Conservation (phyloP, 331 rosid genomes). For the Erythrophleum ivorense region DNA sequence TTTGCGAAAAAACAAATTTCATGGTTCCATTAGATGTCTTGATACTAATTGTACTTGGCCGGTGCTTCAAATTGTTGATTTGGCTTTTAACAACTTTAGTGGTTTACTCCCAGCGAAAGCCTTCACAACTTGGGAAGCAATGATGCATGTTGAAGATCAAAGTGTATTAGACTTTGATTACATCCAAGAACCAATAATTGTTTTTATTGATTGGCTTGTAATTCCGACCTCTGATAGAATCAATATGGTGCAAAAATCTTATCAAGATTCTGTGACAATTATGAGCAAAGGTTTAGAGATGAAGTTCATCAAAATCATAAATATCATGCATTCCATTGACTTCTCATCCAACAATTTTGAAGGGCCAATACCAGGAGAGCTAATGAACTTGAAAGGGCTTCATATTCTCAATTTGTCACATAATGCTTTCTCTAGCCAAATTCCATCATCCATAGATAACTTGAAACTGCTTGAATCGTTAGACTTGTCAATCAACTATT, state of each 20-base stretch:
- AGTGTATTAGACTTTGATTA: background rate
- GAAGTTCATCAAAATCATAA: background rate
- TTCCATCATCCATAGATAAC: background rate
- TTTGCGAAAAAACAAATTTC: slow-evolving; percentile 45
- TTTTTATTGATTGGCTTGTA: no score
- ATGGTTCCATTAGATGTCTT: slow-evolving; percentile 37
- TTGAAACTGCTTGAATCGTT: background rate
- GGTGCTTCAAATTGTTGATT: slow-evolving; percentile 56
- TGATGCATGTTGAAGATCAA: background rate
- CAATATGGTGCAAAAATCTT: background rate
- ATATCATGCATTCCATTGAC: background rate
- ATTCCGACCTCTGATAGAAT: no score
- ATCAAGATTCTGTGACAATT: background rate
- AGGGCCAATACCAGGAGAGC: background rate
- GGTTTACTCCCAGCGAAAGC: slow-evolving; percentile 39
- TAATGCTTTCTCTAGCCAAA: background rate
- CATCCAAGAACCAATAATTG: background rate
- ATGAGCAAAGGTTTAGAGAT: background rate
- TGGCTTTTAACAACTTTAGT: slow-evolving; percentile 55
- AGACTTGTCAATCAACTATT: background rate
- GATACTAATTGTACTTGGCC: slow-evolving; percentile 30
- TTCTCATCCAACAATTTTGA: background rate
- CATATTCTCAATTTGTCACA: background rate
- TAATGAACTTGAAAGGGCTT: background rate
- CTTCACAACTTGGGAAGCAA: background rate